A percentile compares a stretch with the other conserved stretches of the same genome.
phyloP scores from a whole-genome alignment of 331 rosid species.

The Malus hybrid region DNA sequence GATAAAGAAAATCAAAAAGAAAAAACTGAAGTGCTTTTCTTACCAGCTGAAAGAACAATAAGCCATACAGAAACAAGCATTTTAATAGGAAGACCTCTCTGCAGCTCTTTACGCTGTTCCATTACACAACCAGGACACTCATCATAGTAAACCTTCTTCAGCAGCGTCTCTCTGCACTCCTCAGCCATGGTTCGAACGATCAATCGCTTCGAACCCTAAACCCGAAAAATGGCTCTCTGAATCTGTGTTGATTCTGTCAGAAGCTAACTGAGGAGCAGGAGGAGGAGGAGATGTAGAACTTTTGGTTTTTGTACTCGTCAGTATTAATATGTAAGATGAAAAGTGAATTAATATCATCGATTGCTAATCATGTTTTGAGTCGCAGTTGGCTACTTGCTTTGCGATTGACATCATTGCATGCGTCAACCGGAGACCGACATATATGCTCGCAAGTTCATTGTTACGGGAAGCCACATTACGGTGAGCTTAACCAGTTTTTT shows the following conservation, averaged over 20 bases:
- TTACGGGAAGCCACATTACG: too few species aligned
- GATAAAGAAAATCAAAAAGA: background rate
- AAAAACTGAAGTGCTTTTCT: background rate
- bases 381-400: background rate
- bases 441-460: too few species aligned
- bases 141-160: slow-evolving; percentile 17
- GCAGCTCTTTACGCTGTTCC: slow-evolving; percentile 13
- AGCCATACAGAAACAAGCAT: slow-evolving; percentile 11
- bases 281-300: background rate
- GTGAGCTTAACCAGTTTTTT: too few species aligned
- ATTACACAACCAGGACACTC: slow-evolving; percentile 31
- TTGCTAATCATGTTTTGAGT: too few species aligned
- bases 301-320: background rate
- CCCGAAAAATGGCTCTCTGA: background rate
- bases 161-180: slow-evolving; percentile 3
- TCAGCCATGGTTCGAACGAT: background rate
- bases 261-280: background rate
- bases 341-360: too few species aligned
- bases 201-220: background rate
- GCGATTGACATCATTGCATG: background rate
- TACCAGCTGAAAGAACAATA: slow-evolving; percentile 21
- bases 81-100: slow-evolving; percentile 21
- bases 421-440: background rate
- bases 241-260: background rate
- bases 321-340: too few species aligned